A percentile compares a stretch with the other conserved stretches of the same genome.
Evolutionary conservation across 2,329 filamentous ascomycete species (phyloP).

Genomic region (Monosporascus sp.): DNA sequence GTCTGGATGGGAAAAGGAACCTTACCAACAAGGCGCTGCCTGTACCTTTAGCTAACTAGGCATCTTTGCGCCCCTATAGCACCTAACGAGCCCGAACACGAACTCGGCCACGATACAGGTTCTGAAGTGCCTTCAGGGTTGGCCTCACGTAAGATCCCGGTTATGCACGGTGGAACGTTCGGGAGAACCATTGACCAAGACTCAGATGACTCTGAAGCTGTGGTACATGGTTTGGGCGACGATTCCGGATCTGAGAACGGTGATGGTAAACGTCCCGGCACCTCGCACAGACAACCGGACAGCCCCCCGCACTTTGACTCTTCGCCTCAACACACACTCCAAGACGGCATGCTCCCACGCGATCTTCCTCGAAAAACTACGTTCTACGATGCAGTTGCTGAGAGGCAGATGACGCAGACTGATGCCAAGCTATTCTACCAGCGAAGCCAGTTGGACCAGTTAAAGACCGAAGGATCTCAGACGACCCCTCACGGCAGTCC

Average conservation of each 20-base stretch:
- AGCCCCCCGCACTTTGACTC: constrained; percentile 21
- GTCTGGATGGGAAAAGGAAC: not conserved
- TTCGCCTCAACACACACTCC: constrained; percentile 20
- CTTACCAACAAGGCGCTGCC: not conserved
- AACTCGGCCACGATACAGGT: constrained; percentile 5
- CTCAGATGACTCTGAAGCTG: constrained; percentile 32
- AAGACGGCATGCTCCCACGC: constrained; percentile 53
- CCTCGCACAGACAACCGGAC: constrained; percentile 13
- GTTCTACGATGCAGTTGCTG: constrained; percentile 88
- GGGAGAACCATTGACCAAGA: constrained; percentile 22
- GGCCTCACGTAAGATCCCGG: constrained; percentile 27
- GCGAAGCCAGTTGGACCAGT: constrained; percentile 64
- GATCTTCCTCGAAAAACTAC: constrained; percentile 68
- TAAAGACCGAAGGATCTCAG: constrained; percentile 31
- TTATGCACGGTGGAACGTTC: constrained; percentile 18
- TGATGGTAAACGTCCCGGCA: constrained; percentile 5
- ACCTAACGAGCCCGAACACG: not conserved
- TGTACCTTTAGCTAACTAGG: not conserved
- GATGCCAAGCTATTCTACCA: constrained; percentile 97
- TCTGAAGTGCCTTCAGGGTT: constrained; percentile 18
- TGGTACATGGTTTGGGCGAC: constrained; percentile 22
- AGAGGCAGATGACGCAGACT: constrained; percentile 89
- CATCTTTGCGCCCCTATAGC: constrained; percentile 11
- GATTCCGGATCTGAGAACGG: constrained; percentile 28
- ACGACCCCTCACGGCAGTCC: constrained; percentile 43